Conservation (phyloP, 2,329 filamentous ascomycete genomes). For the Pseudonectria foliicola region DNA sequence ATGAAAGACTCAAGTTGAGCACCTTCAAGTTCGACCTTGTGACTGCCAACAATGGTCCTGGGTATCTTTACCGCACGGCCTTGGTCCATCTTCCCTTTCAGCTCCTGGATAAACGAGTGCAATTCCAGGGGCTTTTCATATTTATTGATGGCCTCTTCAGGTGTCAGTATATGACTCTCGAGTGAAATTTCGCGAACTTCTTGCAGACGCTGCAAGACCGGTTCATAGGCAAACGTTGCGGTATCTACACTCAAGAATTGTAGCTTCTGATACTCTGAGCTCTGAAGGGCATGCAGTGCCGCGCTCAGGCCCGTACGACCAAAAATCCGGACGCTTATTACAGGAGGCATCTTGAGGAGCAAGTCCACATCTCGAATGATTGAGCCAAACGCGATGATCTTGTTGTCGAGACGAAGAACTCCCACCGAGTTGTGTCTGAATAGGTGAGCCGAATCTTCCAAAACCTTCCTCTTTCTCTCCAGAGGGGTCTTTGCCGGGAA, state of each 20-base stretch:
- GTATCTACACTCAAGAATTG: constrained; percentile 56
- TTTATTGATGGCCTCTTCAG: constrained; percentile 3
- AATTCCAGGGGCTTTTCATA: constrained; percentile 9
- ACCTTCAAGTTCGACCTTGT: constrained; percentile 16
- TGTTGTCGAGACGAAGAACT: constrained; percentile 44
- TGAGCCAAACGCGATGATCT: constrained; percentile 53
- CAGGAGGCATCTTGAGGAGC: constrained; percentile 36
- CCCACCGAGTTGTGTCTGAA: constrained; percentile 56
- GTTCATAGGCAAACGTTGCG: constrained; percentile 62
- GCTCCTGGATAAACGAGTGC: not conserved
- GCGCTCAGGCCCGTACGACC: constrained; percentile 38
- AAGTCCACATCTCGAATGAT: constrained; percentile 44
- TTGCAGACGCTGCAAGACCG: constrained; percentile 54
- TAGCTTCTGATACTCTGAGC: constrained; percentile 14
- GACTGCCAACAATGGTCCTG: constrained; percentile 12
- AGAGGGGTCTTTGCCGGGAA: constrained; percentile 27
- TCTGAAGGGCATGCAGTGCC: constrained; percentile 38
- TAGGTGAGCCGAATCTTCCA: constrained; percentile 41
- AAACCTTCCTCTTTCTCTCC: constrained; percentile 33
- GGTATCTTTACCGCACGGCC: constrained; percentile 6
- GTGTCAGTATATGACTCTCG: constrained; percentile 41
- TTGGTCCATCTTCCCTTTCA: not conserved
- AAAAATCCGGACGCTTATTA: constrained; percentile 45
- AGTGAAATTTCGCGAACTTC: constrained; percentile 49
- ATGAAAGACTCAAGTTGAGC: constrained; percentile 52